These are phyloP conservation scores for Colletotrichum orchidophilum DNA, from an alignment of 2,329 filamentous ascomycete genomes.

Conservation along the genomic window DNA sequence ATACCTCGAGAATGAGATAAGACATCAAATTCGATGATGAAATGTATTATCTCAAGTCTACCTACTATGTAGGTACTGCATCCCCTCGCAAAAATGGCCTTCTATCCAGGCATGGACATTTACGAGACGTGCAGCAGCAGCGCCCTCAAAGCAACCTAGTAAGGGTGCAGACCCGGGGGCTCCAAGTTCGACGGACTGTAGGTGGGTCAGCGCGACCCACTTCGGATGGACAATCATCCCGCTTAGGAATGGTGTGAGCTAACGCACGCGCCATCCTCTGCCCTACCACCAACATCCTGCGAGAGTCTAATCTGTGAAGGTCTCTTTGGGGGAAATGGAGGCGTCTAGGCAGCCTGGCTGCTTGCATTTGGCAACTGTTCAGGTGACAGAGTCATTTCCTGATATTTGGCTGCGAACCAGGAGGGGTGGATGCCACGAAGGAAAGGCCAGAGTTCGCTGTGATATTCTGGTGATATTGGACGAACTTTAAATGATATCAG, in stretches of 20 bases:
- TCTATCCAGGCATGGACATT: neutral
- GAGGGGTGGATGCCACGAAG: neutral
- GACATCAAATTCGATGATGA: neutral
- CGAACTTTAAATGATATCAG: neutral
- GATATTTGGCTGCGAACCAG: neutral
- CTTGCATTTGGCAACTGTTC: neutral
- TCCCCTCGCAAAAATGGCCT: neutral
- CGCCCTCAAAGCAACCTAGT: neutral
- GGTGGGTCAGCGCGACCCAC: slow-evolving; percentile 21
- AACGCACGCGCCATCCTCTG: neutral
- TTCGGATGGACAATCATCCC: slow-evolving; percentile 22
- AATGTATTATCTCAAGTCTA: neutral
- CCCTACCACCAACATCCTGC: neutral
- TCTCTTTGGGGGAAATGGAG: neutral
- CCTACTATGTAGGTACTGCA: no score
- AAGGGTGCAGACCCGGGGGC: neutral
- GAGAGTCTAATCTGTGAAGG: slow-evolving; percentile 2
- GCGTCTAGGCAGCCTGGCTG: neutral
- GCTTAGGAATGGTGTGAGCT: slow-evolving; percentile 1
- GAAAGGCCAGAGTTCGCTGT: neutral
- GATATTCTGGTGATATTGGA: neutral
- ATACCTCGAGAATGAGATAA: neutral
- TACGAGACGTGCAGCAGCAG: slow-evolving; percentile 20
- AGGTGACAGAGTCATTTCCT: neutral
- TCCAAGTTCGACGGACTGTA: slow-evolving; percentile 7